A percentile compares a stretch with the other conserved stretches of the same genome.
phyloP scores from a whole-genome alignment of 2,329 filamentous ascomycete species.

The Aspergillus floridensis region DNA sequence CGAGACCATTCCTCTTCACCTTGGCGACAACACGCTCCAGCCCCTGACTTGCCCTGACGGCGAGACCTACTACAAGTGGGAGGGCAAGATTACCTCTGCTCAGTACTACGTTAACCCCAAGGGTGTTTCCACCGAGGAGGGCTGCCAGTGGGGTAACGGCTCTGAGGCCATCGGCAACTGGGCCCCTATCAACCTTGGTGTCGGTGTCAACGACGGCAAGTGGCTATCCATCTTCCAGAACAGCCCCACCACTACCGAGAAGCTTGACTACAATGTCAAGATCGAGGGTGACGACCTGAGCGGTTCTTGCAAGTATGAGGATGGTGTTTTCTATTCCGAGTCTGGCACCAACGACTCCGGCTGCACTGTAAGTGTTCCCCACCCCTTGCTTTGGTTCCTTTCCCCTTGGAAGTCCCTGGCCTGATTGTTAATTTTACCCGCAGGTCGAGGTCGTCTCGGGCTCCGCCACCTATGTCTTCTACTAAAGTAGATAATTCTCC shows the following conservation, averaged over 20 bases:
- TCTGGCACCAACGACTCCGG: slow-evolving; percentile 55
- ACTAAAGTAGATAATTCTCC: slow-evolving; percentile 22
- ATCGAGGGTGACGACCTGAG: slow-evolving; percentile 64
- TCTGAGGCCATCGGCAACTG: slow-evolving; percentile 69
- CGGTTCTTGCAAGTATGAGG: slow-evolving; percentile 63
- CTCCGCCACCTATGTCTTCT: slow-evolving; percentile 50
- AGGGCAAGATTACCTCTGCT: slow-evolving; percentile 72
- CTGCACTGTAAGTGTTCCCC: slow-evolving; percentile 69
- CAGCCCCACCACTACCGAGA: slow-evolving; percentile 65
- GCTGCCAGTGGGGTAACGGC: slow-evolving; percentile 72
- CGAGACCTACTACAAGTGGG: slow-evolving; percentile 72
- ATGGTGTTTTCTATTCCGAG: slow-evolving; percentile 60
- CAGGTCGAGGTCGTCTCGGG: slow-evolving; percentile 52
- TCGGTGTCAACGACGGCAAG: slow-evolving; percentile 69
- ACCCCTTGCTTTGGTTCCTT: slow-evolving; percentile 22
- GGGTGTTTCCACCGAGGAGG: slow-evolving; percentile 63
- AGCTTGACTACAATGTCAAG: slow-evolving; percentile 75
- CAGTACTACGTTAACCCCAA: slow-evolving; percentile 96
- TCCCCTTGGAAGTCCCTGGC: background rate
- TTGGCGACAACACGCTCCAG: slow-evolving; percentile 57
- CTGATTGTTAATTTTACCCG: background rate
- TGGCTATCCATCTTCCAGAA: slow-evolving; percentile 87
- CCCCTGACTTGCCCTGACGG: slow-evolving; percentile 74
- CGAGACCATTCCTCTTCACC: slow-evolving; percentile 75
- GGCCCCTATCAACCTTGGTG: slow-evolving; percentile 81